phyloP scores from a whole-genome alignment of 108 stramenopile genomes.

The Pseudonitzschia delicatissima region DNA sequence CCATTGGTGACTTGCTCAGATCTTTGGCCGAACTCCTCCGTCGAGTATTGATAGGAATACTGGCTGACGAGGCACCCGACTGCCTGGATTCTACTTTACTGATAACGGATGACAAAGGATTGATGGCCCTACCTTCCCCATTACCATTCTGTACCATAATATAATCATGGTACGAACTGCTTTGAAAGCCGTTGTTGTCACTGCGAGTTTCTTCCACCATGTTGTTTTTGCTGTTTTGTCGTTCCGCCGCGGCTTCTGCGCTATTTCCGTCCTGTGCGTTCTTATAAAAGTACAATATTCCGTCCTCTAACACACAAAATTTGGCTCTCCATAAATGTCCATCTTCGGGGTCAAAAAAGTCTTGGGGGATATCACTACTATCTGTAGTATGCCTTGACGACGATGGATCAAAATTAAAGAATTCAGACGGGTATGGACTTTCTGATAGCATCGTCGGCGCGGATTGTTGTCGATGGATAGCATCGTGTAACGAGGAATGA shows the following conservation, averaged over 20 bases:
- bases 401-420: not conserved
- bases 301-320: conserved; percentile 75
- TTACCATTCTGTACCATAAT: not conserved
- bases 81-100: not conserved
- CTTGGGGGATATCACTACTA: conserved; percentile 23
- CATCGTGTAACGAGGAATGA: not conserved
- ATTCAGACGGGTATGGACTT: not conserved
- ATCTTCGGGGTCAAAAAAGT: conserved; percentile 61
- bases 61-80: no score
- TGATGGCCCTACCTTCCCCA: not conserved
- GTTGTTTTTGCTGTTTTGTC: conserved; percentile 22
- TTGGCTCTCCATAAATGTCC: conserved; percentile 73
- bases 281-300: conserved; percentile 75
- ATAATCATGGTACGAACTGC: not conserved
- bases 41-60: not conserved
- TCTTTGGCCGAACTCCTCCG: not conserved
- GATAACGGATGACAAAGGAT: not conserved
- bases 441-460: conserved; percentile 3
- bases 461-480: conserved; percentile 10
- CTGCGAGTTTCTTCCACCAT: conserved; percentile 1
- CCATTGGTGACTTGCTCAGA: conserved; percentile 57
- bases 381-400: not conserved
- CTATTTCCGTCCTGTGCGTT: conserved; percentile 59
- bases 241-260: conserved; percentile 61
- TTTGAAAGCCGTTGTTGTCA: not conserved